phyloP scores from a whole-genome alignment of 345 rosid genomes.

The Erysimum cheiranthoides region DNA sequence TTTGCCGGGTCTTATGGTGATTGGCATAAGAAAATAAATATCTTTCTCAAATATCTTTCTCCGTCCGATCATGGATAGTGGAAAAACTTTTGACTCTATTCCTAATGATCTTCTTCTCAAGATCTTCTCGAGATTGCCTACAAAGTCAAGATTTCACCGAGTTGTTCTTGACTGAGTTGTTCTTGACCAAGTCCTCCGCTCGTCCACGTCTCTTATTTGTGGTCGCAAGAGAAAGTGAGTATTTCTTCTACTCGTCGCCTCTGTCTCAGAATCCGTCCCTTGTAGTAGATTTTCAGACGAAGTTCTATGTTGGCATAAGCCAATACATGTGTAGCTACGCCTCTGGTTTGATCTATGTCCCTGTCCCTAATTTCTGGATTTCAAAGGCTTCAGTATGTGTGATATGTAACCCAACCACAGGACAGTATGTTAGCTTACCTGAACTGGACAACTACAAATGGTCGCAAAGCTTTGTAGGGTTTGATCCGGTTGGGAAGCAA shows the following conservation, averaged over 20 bases:
- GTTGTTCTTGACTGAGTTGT: background rate
- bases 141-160: background rate
- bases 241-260: background rate
- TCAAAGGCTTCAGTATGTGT: background rate
- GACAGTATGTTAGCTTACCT: background rate
- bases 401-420: conserved; percentile 4
- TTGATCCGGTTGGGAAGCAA: conserved; percentile 27
- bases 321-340: too few species aligned
- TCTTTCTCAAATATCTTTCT: too few species aligned
- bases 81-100: too few species aligned
- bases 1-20: too few species aligned
- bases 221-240: background rate
- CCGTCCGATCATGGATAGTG: too few species aligned
- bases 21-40: too few species aligned
- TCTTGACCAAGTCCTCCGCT: background rate
- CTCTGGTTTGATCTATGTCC: conserved; percentile 9
- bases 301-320: background rate
- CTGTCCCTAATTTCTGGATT: background rate
- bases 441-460: rapidly evolving
- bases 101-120: background rate
- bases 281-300: background rate
- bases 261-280: background rate
- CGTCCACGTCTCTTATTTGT: background rate
- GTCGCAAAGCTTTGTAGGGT: background rate
- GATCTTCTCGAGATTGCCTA: background rate